Evolutionary conservation across 306 rosid genomes (phyloP), one percentile per base, ranked within the genome.

Genomic region (Medicago arabica): DNA sequence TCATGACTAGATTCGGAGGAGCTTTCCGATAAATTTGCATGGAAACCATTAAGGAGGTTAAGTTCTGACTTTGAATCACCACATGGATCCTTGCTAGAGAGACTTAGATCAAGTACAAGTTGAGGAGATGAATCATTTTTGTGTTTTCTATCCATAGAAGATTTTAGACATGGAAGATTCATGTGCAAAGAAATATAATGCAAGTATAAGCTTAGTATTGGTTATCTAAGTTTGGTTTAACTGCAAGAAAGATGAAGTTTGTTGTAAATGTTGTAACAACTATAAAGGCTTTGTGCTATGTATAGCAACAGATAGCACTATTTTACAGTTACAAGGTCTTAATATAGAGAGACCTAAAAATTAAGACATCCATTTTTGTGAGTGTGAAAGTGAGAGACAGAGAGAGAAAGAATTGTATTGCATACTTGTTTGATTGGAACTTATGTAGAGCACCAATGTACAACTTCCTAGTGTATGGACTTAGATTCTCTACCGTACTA

Each of bases 291-390:
- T 18, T 64, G 55, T 78, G 79, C 71, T 88, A 78, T 87, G 84
- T 75, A 87, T 86, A 82, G 90, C 69, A 82, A 75, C 80, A 80
- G 69, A 84, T 74, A 64, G 55, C 87, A 85, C 85, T 89, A 72
- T 83, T 86, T 86, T 88, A 78, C 88, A 89, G 97, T 89, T 96
- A 84, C 84, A 85, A 86, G 84, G 97, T 86, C 96, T 81, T 85
- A 86, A 86, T 91, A 88, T 71, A 75, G 88, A 79, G 84, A 82
- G 83, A 78, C 86, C 89, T 85, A 67, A 84, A 83, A 83, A 83
- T 78, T 75, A 85, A 82, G 90, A 84, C 84, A 80, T 72, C 47
- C 17, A 7, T 44, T 69, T 76, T 64, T 65, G 66, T 69, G 78
- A 67, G 69, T 18, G 67, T 1, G 77, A 13, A 68, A 39, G 77